Percentiles rank a stretch among this genome's conserved stretches.
Conservation (phyloP, 2,329 filamentous ascomycete genomes). For the Ophiostoma himal-ulmi region DNA sequence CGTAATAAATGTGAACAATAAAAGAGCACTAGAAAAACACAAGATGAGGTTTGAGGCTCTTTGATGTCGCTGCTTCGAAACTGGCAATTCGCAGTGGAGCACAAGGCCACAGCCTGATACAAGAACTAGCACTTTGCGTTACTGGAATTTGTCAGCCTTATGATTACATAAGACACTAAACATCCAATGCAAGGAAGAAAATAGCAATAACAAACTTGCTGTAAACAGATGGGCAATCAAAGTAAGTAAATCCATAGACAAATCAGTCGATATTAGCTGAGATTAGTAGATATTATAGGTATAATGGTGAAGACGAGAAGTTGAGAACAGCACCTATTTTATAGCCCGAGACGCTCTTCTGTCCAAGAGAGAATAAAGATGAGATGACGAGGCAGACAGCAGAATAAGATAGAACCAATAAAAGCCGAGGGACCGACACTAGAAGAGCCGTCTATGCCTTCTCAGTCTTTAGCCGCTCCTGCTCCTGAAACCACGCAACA, state of each 20-base stretch:
- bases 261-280: background rate
- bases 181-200: too few species aligned
- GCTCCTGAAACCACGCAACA: slow-evolving; percentile 50
- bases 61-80: background rate
- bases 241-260: background rate
- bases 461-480: slow-evolving; percentile 38
- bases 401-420: background rate
- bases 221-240: too few species aligned
- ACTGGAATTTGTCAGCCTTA: background rate
- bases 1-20: too few species aligned
- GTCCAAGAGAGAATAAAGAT: background rate
- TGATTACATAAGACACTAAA: background rate
- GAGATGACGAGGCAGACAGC: background rate
- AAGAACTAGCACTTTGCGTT: background rate
- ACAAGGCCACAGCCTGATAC: slow-evolving; percentile 4
- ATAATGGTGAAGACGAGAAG: background rate
- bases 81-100: background rate
- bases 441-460: background rate
- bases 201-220: too few species aligned
- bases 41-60: background rate
- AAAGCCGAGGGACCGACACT: background rate
- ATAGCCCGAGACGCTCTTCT: background rate
- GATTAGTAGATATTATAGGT: slow-evolving; percentile 4
- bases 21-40: background rate
- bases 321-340: background rate